Evolutionary conservation across 2,329 filamentous ascomycete genomes (phyloP), one percentile per base, ranked within the genome.

Genomic region (Byssothecium circinans): DNA sequence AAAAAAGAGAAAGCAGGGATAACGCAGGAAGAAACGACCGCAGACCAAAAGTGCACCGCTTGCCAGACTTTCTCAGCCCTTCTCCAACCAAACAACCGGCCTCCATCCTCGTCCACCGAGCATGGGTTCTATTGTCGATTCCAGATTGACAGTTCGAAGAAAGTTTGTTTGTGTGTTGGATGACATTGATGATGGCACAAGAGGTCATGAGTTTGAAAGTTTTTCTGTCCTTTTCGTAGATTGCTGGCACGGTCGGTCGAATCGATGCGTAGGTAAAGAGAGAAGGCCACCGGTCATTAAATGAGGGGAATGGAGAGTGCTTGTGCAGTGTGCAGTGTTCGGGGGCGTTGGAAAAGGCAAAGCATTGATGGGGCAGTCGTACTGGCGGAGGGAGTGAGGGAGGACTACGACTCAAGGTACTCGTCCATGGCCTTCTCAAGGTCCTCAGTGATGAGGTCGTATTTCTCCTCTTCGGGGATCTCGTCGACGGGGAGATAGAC

Each of bases 401-500:
- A 18, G 12, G 25, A 6, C 23, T 25, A 64, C 2, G 50, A 50
- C 29, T 61, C 55, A 36, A 64, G 27, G 8, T 58, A 53, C 8
- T 49, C 56, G 17, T 68, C 60, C 27, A 68, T 65, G 7, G 62
- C 63, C 10, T 61, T 47, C 35, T 62, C 60, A 4, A 68, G 50
- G 2, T 58, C 54, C 19, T 57, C 53, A 46, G 53, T 65, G 47
- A 67, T 56, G 4, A 68, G 54, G 15, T 57, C 53, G 25, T 57
- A 52, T 32, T 60, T 63, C 32, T 58, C 51, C 1, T 61, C 57
- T 4, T 62, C 55, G 14, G 66, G 64, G 33, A 67, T 66, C 35
- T 72, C 66, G 18, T 71, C 67, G 8, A 72, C 64, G 1, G 70
- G 70, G 15, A 69, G 62, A 29, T 67, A 66, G 19, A 72, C 54